These are phyloP conservation scores for Colletotrichum euphorbiae DNA, from an alignment of 2,329 filamentous ascomycete genomes.

Conservation along the genomic window DNA sequence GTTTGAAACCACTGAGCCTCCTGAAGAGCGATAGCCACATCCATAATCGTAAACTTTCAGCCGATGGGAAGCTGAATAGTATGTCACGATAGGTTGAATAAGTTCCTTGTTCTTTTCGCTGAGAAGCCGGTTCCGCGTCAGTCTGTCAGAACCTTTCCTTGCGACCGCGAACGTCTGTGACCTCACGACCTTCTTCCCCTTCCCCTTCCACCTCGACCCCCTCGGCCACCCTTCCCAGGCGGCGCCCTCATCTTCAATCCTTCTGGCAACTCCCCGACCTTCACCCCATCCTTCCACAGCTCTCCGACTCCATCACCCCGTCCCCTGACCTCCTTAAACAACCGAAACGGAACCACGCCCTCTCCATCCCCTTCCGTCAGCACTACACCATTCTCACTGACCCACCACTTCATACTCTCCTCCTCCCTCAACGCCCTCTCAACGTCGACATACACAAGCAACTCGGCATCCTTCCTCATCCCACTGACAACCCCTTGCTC, in stretches of 20 bases:
- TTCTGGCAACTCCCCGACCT: constrained; percentile 74
- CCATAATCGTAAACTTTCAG: too few species aligned
- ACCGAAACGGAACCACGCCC: constrained; percentile 73
- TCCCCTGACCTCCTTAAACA: constrained; percentile 78
- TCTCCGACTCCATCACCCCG: constrained; percentile 65
- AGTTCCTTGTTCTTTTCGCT: too few species aligned
- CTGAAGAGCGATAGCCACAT: too few species aligned
- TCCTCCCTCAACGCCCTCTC: constrained; percentile 70
- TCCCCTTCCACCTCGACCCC: constrained; percentile 51
- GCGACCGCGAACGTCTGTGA: too few species aligned
- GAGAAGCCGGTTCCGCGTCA: too few species aligned
- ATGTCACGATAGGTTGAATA: too few species aligned
- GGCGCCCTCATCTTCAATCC: constrained; percentile 63
- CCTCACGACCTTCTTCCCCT: constrained; percentile 37
- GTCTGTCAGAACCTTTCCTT: too few species aligned
- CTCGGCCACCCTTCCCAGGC: constrained; percentile 59
- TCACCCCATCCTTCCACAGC: constrained; percentile 77
- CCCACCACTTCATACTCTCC: constrained; percentile 75
- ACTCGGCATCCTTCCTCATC: constrained; percentile 81
- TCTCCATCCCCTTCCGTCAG: constrained; percentile 70
- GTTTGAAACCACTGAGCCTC: too few species aligned
- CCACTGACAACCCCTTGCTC: constrained; percentile 74
- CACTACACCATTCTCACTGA: constrained; percentile 82
- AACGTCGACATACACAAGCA: constrained; percentile 83
- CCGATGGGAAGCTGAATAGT: too few species aligned